These are phyloP conservation scores for Rhodotorula sp. DNA, from an alignment of 1,284 basidiomycete species.

Conservation along the genomic window DNA sequence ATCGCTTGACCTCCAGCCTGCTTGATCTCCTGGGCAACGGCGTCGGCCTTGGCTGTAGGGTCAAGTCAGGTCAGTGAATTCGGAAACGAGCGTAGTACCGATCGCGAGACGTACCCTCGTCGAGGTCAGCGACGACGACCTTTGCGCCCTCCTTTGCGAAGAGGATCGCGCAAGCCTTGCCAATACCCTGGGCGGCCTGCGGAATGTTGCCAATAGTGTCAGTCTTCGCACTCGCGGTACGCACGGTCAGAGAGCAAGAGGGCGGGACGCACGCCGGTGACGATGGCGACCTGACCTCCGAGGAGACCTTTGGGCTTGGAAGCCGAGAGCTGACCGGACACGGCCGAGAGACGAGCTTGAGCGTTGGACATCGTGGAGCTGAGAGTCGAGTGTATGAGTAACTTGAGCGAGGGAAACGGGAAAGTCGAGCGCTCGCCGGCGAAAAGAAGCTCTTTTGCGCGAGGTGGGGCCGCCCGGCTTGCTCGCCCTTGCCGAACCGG, in stretches of 20 bases:
- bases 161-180: slow-evolving; percentile 67
- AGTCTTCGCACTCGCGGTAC: background rate
- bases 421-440: background rate
- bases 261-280: slow-evolving; percentile 61
- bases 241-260: no score
- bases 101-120: slow-evolving; percentile 55
- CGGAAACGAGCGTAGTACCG: no score
- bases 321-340: slow-evolving; percentile 61
- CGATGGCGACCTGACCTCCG: slow-evolving; percentile 74
- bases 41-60: slow-evolving; percentile 62
- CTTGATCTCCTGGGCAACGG: slow-evolving; percentile 72
- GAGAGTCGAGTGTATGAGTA: background rate
- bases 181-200: slow-evolving; percentile 73
- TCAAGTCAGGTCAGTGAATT: background rate
- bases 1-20: slow-evolving; percentile 69
- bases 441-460: background rate
- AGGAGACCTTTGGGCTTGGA: slow-evolving; percentile 63
- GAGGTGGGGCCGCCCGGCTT: background rate
- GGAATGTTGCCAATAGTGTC: background rate
- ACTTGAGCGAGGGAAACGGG: background rate
- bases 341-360: slow-evolving; percentile 38
- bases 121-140: slow-evolving; percentile 67
- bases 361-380: slow-evolving; percentile 1
- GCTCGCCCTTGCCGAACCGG: no score
- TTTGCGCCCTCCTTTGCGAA: slow-evolving; percentile 83